Evolutionary conservation across 2,329 filamentous ascomycete species (phyloP).

Genomic region (Scedosporium dehoogii): DNA sequence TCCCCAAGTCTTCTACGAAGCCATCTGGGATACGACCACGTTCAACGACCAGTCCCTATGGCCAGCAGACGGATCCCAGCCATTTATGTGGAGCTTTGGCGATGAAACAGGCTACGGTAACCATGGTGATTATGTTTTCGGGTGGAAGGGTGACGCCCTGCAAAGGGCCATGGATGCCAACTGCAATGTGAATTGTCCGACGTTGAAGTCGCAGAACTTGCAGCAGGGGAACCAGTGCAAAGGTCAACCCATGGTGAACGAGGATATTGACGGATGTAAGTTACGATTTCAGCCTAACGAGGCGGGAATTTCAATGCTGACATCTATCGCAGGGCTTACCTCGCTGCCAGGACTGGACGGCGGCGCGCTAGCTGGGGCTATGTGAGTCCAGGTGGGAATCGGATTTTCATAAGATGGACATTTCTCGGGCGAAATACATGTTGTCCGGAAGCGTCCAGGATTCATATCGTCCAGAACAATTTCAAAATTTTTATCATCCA

Average conservation of each 20-base stretch:
- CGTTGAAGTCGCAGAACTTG: background rate
- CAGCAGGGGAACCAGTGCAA: background rate
- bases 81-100: conserved; percentile 7
- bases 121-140: conserved; percentile 27
- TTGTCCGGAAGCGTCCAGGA: background rate
- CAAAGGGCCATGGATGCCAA: conserved; percentile 29
- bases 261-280: background rate
- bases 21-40: conserved; percentile 7
- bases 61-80: conserved; percentile 8
- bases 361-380: no score
- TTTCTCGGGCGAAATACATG: no score
- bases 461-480: background rate
- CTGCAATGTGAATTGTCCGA: background rate
- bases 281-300: background rate
- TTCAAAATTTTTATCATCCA: background rate
- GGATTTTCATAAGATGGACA: no score
- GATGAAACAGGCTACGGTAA: conserved; percentile 22
- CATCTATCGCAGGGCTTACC: background rate
- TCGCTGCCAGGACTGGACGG: background rate
- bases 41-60: conserved; percentile 6
- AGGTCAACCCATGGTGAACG: background rate
- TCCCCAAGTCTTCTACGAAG: conserved; percentile 10
- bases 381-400: no score
- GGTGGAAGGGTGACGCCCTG: conserved; percentile 9
- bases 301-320: background rate